Evolutionary conservation across 1,284 basidiomycete genomes (phyloP).

Genomic region (Hemileia vastatrix): DNA sequence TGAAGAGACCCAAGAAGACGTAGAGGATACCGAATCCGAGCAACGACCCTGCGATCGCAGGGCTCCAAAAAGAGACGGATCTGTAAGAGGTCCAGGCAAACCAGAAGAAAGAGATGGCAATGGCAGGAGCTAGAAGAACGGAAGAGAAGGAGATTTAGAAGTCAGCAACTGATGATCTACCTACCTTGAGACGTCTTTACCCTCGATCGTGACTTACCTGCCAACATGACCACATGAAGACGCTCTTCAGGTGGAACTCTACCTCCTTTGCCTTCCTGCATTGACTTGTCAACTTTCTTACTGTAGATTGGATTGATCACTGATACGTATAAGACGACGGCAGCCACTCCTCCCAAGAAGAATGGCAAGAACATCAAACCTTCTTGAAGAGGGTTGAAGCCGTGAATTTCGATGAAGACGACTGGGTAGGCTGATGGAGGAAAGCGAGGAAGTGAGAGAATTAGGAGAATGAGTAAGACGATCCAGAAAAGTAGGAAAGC

Average conservation of each 20-base stretch:
- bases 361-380: slow-evolving; percentile 39
- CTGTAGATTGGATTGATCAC: slow-evolving; percentile 35
- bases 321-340: slow-evolving; percentile 28
- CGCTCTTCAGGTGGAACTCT: slow-evolving; percentile 38
- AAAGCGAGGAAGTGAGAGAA: neutral
- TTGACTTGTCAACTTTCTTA: slow-evolving; percentile 26
- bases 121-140: slow-evolving; percentile 36
- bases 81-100: slow-evolving; percentile 46
- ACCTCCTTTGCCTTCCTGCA: slow-evolving; percentile 22
- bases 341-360: slow-evolving; percentile 33
- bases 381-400: slow-evolving; percentile 31
- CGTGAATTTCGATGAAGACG: slow-evolving; percentile 32
- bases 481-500: too few species aligned
- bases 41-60: slow-evolving; percentile 34
- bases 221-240: slow-evolving; percentile 19
- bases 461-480: neutral
- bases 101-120: slow-evolving; percentile 47
- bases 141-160: slow-evolving; percentile 23
- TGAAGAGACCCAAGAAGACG: slow-evolving; percentile 41
- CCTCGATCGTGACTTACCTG: too few species aligned
- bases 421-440: slow-evolving; percentile 36
- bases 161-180: too few species aligned
- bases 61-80: slow-evolving; percentile 47
- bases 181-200: too few species aligned
- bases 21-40: slow-evolving; percentile 32